Base-by-base conservation (phyloP, 2,329 filamentous ascomycete genomes). In the Colletotrichum sp. region DNA sequence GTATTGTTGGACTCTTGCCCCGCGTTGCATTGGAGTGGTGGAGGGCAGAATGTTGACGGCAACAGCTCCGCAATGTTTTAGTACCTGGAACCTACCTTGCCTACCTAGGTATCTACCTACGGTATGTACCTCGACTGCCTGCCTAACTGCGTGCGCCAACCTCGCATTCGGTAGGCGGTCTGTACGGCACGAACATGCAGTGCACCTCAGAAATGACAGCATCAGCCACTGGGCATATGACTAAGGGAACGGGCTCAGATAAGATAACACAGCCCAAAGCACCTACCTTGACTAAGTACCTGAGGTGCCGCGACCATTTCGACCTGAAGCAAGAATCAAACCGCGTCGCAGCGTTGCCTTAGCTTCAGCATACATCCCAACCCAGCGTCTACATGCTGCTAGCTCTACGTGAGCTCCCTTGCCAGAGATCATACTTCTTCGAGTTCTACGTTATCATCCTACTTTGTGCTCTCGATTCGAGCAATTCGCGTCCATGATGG, bases 401-500 rank as follows among this genome's bases (percentile, higher is more conserved):
- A n/a, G 43, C 43, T 51, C 27, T 33, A 6, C 61, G n/a, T 15
- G 34, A 47, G 29, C 11, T 34, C 15, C n/a, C 29, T 31, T 27
- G 18, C 34, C 33, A 33, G 58, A 62, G 31, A 24, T 31, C 31
- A 21, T 16, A 34, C 66, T 33, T 16, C 57, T 34, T 66, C n/a
- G 15, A 58, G 12, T 33, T 61, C 18, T 29, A 33, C 29, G 38
- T 57, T 38, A 27, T 79, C 77, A 77, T 59, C 67, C 47, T 57
- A 68, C 33, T 21, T 24, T 34, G 47, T 21, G 43, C 47, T 36
- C 38, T 38, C n/a, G 33, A 29, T 12, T 66, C 33, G 18, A 43
- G 33, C 33, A 38, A 54, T 33, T 62, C 24, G 13, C 16, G 29
- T 72, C 78, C 80, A 86, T 76, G 77, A 97, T 97, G 95, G 93